These are phyloP conservation scores for Eutrema heterophyllum DNA, from an alignment of 345 rosid genomes.

Conservation along the genomic window DNA sequence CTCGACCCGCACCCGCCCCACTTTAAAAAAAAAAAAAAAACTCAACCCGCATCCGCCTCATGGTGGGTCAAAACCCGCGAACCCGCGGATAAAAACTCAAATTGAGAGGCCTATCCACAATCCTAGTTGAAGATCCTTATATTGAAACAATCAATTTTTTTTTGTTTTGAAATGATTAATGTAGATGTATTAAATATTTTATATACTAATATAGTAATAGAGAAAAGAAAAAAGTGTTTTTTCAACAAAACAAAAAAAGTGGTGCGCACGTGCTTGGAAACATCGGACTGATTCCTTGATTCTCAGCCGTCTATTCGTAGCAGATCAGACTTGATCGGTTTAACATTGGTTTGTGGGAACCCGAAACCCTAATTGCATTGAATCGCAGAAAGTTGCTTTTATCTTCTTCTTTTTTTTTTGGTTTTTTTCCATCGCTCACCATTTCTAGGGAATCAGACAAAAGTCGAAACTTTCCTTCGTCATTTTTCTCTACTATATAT, in stretches of 20 bases:
- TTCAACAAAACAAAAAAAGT: background rate
- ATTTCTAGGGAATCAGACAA: background rate
- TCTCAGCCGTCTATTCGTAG: constrained; percentile 5
- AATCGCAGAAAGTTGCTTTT: constrained; percentile 11
- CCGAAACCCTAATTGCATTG: constrained; percentile 24
- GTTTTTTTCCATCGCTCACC: background rate
- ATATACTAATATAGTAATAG: background rate
- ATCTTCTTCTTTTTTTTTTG: background rate
- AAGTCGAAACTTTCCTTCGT: constrained; percentile 14
- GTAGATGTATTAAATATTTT: too few species aligned
- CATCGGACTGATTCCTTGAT: constrained; percentile 4
- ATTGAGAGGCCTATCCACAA: too few species aligned
- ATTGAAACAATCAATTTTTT: background rate
- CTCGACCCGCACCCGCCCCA: too few species aligned
- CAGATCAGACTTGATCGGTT: constrained; percentile 17
- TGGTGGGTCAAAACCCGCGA: too few species aligned
- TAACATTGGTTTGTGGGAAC: background rate
- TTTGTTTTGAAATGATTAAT: background rate
- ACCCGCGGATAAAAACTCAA: too few species aligned
- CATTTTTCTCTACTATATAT: background rate
- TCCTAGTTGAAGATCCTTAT: background rate
- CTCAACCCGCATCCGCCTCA: too few species aligned
- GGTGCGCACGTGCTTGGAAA: constrained; percentile 15
- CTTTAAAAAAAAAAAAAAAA: too few species aligned
- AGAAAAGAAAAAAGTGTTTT: background rate